Percentiles rank a stretch among this genome's conserved stretches.
These are phyloP conservation scores for Apiospora saccharicola DNA, from an alignment of 2,329 filamentous ascomycete species.

Conservation along the genomic window DNA sequence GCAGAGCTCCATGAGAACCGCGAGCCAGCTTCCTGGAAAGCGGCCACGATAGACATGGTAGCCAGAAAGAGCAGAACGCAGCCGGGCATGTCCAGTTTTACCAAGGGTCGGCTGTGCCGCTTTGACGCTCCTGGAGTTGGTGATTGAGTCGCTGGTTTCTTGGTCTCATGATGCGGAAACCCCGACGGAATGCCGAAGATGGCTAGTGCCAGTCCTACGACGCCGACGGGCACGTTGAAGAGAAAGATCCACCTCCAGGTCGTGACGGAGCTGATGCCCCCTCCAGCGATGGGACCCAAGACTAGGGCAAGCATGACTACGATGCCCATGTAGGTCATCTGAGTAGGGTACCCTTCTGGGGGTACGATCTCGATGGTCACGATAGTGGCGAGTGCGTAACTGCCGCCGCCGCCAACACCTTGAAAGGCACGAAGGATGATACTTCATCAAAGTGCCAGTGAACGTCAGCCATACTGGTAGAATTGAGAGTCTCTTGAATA, in stretches of 20 bases:
- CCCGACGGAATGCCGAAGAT: conserved; percentile 11
- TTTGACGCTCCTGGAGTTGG: neutral
- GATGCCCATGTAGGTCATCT: neutral
- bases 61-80: conserved; percentile 26
- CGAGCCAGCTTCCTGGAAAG: conserved; percentile 20
- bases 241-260: conserved; percentile 15
- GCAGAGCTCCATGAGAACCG: conserved; percentile 16
- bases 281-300: neutral
- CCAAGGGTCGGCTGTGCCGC: neutral
- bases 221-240: conserved; percentile 3
- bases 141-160: neutral
- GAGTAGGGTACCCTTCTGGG: conserved; percentile 23
- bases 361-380: conserved; percentile 22
- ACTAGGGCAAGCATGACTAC: neutral
- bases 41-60: neutral
- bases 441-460: conserved; percentile 28
- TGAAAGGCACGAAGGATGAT: conserved; percentile 34
- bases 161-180: neutral
- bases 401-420: conserved; percentile 31
- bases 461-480: neutral
- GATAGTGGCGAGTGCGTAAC: conserved; percentile 29
- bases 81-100: conserved; percentile 22
- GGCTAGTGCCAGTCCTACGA: conserved; percentile 23
- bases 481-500: neutral
- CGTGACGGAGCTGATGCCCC: neutral